A percentile compares a stretch with the other conserved stretches of the same genome.
phyloP scores from a whole-genome alignment of 2,329 filamentous ascomycete species.

The Botrytis fragariae region DNA sequence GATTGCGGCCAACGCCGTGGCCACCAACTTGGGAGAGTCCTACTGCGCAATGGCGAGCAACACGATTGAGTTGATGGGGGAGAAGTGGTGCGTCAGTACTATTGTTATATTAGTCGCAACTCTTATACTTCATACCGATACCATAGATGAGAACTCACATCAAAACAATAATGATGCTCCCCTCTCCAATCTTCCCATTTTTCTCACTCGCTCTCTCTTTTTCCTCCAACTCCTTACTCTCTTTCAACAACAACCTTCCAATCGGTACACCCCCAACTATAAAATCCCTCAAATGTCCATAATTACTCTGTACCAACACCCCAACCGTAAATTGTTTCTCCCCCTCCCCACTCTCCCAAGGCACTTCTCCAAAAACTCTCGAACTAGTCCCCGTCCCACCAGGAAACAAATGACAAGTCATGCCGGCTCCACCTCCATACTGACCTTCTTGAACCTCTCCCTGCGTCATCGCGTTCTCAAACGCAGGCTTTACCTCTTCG shows the following conservation, averaged over 20 bases:
- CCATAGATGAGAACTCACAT: constrained; percentile 37
- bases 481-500: constrained; percentile 52
- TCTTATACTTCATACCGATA: fast-evolving
- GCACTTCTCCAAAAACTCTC: constrained; percentile 49
- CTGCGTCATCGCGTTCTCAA: constrained; percentile 50
- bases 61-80: constrained; percentile 53
- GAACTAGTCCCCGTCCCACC: constrained; percentile 64
- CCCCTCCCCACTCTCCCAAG: constrained; percentile 33
- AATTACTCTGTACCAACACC: constrained; percentile 64
- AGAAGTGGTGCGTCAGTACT: constrained; percentile 59
- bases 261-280: constrained; percentile 60
- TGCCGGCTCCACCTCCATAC: constrained; percentile 65
- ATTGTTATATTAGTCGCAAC: constrained; percentile 3
- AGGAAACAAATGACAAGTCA: constrained; percentile 65
- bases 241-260: constrained; percentile 53
- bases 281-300: constrained; percentile 56
- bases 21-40: constrained; percentile 59
- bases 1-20: constrained; percentile 53
- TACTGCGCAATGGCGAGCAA: constrained; percentile 60
- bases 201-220: constrained; percentile 30
- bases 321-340: constrained; percentile 54
- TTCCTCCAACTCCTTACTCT: constrained; percentile 30
- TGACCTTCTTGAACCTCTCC: constrained; percentile 57
- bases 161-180: constrained; percentile 59
- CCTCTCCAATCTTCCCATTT: constrained; percentile 51